Evolutionary conservation across 2,329 filamentous ascomycete genomes (phyloP), one percentile per base, ranked within the genome.

Genomic region (Fusarium albidum): DNA sequence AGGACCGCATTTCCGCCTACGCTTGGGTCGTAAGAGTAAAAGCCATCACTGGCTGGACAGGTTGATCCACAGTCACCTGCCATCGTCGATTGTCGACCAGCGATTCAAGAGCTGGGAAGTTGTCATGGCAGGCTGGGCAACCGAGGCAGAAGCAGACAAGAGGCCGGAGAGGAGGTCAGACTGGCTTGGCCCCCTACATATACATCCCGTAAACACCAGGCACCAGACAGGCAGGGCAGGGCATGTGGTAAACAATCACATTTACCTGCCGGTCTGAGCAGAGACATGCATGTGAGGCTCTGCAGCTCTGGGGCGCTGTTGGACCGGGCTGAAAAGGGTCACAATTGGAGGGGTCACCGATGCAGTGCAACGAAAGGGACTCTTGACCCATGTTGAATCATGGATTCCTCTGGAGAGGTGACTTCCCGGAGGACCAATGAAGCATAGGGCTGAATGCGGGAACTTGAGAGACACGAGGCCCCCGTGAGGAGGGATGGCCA

Each of bases 1-100:
- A 81, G 63, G 33, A 75, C 59, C 26, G 65, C 71, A 59, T 78
- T 80, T 34, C 75, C 77, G 12, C 64, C 69, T 37, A 78, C 59
- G 29, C 50, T 73, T 9, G 69, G 70, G n/a, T 52, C 55, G 49
- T 78, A 74, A 34, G 61, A 55, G 48, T 77, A 73, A 54, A 76
- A 78, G 47, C 72, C 73, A 34, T 63, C 65, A 28, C 64, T 53
- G 34, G 70, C 67, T 42, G 72, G 73, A 52, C 75, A 77, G 41
- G 61, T 64, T n/a, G 64, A 65, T 48, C 67, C 68, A 63, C 74
- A 75, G 59, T 69, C 66, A 52, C 61, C 68, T 61, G 72, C 65
- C 74, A 76, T 76, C 31, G 46, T 68, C 59, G 48, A 34, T 38
- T 47, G 43, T 64, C 41, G 55, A 57, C 51, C 52, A 59, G 40